Evolutionary conservation across 768 basidiomycete genomes (phyloP), one percentile per base, ranked within the genome.

Genomic region (Suillus placidus): DNA sequence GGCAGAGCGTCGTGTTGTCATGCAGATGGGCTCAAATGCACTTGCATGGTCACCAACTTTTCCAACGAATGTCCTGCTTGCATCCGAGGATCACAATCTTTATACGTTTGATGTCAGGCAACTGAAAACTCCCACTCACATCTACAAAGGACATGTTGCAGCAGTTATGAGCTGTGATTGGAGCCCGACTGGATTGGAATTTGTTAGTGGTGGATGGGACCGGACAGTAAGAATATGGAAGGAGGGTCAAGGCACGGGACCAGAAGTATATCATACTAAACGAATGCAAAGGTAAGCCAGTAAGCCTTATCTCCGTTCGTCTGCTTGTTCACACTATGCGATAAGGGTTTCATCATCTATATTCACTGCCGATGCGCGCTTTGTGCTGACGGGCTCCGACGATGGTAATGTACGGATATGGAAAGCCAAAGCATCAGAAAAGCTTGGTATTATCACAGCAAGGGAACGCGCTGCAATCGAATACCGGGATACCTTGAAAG

Each of bases 1-100:
- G 79, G 97, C 97, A 1, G 94, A 99, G 74, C 84, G 95, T 34
- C 81, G 95, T 54, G 84, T 96, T 6, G 83, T 97, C 63, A 96
- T 99, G 94, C 89, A 93, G 87, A 94, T 98, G 89, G 89, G 87
- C 71, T 88, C 89, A 70, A 99, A 99, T 71, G 84, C 92, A 9
- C 83, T 99, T 1, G 85, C 94, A 16, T 99, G 96, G 96, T 98
- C 95, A 35, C 97, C 97, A 0, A 97, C 94, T 0, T 90, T 95
- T 73, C 97, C 97, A 4, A 98, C 96, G 0, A 83, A 90, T 4
- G 80, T 98, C 45, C 86, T 99, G 9, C 86, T 99, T 8, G 97
- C 94, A n/a, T 98, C 96, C 0, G 97, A 99, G 81, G 97, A 99
- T 73, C 96, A 99, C 80, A 97, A 98, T 72, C 84, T 99, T 32